phyloP scores from a whole-genome alignment of 306 rosid species.

The Cercis canadensis region DNA sequence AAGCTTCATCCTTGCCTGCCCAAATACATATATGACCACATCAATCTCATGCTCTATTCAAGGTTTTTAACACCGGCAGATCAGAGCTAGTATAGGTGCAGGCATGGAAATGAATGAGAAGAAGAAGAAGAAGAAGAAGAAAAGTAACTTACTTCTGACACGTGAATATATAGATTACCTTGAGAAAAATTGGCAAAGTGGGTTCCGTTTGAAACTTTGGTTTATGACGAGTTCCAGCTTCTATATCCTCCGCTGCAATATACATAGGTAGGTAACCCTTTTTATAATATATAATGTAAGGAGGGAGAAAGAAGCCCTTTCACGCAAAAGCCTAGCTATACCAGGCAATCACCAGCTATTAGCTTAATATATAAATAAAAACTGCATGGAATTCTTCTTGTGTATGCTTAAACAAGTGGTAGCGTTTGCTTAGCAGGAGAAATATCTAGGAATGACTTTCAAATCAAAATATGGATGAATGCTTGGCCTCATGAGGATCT shows the following conservation, averaged over 20 bases:
- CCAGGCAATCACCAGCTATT: not conserved
- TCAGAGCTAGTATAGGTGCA: constrained; percentile 29
- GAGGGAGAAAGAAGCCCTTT: constrained; percentile 32
- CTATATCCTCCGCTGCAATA: constrained; percentile 91
- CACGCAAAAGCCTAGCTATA: constrained; percentile 8
- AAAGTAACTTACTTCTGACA: constrained; percentile 17
- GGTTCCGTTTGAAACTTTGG: constrained; percentile 78
- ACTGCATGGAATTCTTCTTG: not conserved
- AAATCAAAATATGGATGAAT: not conserved
- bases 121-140: not conserved
- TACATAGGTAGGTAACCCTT: constrained; percentile 33
- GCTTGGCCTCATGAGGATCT: no score
- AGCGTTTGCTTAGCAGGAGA: not conserved
- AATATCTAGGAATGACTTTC: constrained; percentile 33
- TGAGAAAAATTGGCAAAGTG: constrained; percentile 79
- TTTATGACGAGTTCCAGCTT: constrained; percentile 64
- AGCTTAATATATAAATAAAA: not conserved
- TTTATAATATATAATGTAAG: constrained; percentile 9
- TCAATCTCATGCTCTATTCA: constrained; percentile 47
- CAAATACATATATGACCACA: constrained; percentile 62
- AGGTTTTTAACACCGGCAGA: constrained; percentile 42
- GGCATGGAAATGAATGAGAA: constrained; percentile 1
- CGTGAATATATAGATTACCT: constrained; percentile 58
- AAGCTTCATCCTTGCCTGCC: constrained; percentile 73
- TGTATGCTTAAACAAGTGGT: constrained; percentile 8